Evolutionary conservation across 2,329 filamentous ascomycete genomes (phyloP).

Genomic region (Phaeosphaeria sp.): DNA sequence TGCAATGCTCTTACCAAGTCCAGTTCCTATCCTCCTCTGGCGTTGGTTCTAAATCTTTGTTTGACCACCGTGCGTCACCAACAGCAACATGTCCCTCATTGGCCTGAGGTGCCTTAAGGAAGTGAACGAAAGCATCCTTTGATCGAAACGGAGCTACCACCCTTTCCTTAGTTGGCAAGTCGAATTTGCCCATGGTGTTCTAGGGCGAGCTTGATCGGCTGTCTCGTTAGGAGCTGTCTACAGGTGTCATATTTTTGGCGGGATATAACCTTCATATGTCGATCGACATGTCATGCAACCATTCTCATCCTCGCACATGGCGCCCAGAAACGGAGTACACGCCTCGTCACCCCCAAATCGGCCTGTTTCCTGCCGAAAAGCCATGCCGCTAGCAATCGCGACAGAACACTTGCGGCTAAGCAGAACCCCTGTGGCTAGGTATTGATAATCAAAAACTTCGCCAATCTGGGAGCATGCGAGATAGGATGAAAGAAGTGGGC

Average conservation of each 20-base stretch:
- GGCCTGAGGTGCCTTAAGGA: constrained; percentile 19
- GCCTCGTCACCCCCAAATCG: constrained; percentile 1
- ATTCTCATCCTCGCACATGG: constrained; percentile 5
- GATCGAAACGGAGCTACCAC: constrained; percentile 21
- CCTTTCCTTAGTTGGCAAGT: constrained; percentile 6
- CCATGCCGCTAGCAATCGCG: constrained; percentile 3
- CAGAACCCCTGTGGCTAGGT: neutral
- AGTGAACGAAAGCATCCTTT: constrained; percentile 26
- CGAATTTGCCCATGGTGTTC: constrained; percentile 10
- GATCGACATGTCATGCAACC: constrained; percentile 1
- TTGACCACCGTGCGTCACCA: constrained; percentile 29
- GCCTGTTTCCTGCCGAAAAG: constrained; percentile 14
- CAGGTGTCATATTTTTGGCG: constrained; percentile 1
- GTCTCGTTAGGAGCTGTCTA: neutral
- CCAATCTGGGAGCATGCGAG: neutral
- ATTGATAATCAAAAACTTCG: neutral
- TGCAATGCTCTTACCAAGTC: constrained; percentile 23
- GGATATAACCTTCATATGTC: constrained; percentile 9
- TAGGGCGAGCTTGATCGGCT: constrained; percentile 1
- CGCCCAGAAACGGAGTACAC: constrained; percentile 1
- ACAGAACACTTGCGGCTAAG: neutral
- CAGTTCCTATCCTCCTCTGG: constrained; percentile 29
- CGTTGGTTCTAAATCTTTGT: constrained; percentile 34
- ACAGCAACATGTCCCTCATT: constrained; percentile 19
- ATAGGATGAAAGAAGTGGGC: neutral